phyloP scores from a whole-genome alignment of 306 rosid species.

The Rubus parviflorus region DNA sequence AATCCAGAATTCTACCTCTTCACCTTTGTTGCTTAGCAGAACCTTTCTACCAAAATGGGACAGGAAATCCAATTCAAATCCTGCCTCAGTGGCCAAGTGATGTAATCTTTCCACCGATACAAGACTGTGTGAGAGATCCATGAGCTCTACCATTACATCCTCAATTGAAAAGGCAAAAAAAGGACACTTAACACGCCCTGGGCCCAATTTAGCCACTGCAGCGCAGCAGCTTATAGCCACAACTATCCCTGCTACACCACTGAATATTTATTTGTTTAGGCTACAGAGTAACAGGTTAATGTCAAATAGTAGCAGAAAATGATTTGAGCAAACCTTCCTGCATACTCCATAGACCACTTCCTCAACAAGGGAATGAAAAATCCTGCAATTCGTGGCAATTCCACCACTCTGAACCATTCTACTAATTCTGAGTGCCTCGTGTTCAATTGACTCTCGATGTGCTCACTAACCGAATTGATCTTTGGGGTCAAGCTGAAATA shows the following conservation, averaged over 20 bases:
- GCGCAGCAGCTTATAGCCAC: slow-evolving; percentile 67
- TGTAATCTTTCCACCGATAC: slow-evolving; percentile 64
- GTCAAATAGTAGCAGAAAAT: slow-evolving; percentile 21
- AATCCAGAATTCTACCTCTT: slow-evolving; percentile 70
- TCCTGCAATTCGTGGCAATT: slow-evolving; percentile 46
- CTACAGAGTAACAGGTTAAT: slow-evolving; percentile 25
- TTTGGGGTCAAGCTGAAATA: slow-evolving; percentile 57
- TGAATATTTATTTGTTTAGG: slow-evolving; percentile 53
- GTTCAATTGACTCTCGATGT: slow-evolving; percentile 44
- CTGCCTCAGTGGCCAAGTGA: slow-evolving; percentile 59
- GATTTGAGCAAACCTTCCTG: slow-evolving; percentile 66
- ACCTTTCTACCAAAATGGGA: slow-evolving; percentile 59
- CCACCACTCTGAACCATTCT: slow-evolving; percentile 58
- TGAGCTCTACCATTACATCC: slow-evolving; percentile 52
- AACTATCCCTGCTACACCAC: slow-evolving; percentile 76
- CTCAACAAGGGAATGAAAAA: slow-evolving; percentile 62
- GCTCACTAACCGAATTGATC: slow-evolving; percentile 38
- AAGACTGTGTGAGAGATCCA: slow-evolving; percentile 54
- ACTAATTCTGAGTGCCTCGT: slow-evolving; percentile 46
- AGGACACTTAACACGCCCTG: slow-evolving; percentile 29
- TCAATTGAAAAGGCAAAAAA: slow-evolving; percentile 25
- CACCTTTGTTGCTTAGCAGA: slow-evolving; percentile 52
- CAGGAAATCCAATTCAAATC: slow-evolving; percentile 57
- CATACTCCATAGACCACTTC: slow-evolving; percentile 70
- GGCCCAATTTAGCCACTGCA: slow-evolving; percentile 62